Evolutionary conservation across 768 basidiomycete species (phyloP), one percentile per base, ranked within the genome.

Genomic region (Gelatoporia subvermispora): DNA sequence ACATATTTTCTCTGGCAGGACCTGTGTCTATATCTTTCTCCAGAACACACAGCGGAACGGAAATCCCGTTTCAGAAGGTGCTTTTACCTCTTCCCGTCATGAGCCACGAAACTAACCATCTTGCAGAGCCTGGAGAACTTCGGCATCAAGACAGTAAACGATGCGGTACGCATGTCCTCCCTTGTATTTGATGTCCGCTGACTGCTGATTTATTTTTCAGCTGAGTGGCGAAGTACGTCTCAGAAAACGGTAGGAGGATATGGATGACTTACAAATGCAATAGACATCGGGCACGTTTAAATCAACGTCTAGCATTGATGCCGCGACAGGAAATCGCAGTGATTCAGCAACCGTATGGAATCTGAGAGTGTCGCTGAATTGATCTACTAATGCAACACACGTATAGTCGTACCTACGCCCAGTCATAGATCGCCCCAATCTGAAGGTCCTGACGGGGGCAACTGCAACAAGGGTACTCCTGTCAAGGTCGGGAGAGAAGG

Each of bases 391-490:
- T n/a, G 20, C 35, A 13, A 10, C 22, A 24, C 7, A 34, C 15
- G 24, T 15, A 10, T 16, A 56, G 57, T 41, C 35, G 1, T 54
- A 59, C 49, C 15, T 67, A 52, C 41, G 61, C 22, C 58, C 58
- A 3, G 46, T 36, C 1, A 43, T 57, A 5, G 45, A 51, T 10
- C 57, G 67, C 9, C 36, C 47, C 3, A 70, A 70, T 46, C 55
- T 70, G 1, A 51, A 45, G 2, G 66, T 69, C 3, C 55, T 70
- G 2, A 54, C 60, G 10, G 51, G 41, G 1, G 64, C 65, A 3
- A 41, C 43, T n/a, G 65, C 56, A 3, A 28, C 10, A 8, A 51
- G 41, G 13, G 45, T 65, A 17, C 16, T 62, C 3, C 43, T 49
- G 4, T 21, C 39, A 5, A 43, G 41, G 15, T 18, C 42, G 11